A percentile compares a stretch with the other conserved stretches of the same genome.
Evolutionary conservation across 345 rosid species (phyloP).

Genomic region (Cardamine occulta): DNA sequence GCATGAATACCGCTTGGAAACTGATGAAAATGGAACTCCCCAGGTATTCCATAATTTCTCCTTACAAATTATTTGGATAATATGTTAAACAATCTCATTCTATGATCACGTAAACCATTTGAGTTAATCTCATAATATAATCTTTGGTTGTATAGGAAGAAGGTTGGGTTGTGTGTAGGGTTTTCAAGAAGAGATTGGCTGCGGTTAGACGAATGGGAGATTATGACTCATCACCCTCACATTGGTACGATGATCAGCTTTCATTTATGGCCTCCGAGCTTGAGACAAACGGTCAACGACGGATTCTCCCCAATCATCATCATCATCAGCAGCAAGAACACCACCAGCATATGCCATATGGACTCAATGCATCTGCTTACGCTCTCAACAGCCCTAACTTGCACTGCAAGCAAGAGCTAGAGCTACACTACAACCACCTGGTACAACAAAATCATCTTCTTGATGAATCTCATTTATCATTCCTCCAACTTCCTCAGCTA

Average conservation of each 20-base stretch:
- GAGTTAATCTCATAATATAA: background rate
- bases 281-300: constrained; percentile 64
- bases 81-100: constrained; percentile 8
- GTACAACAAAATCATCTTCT: constrained; percentile 58
- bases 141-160: constrained; percentile 66
- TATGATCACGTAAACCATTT: background rate
- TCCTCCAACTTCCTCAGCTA: constrained; percentile 79
- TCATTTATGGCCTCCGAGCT: constrained; percentile 65
- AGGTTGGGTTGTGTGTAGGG: constrained; percentile 98
- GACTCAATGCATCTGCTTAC: constrained; percentile 48
- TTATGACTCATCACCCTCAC: constrained; percentile 62
- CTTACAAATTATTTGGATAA: constrained; percentile 8
- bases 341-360: constrained; percentile 61
- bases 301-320: constrained; percentile 54
- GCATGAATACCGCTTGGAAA: constrained; percentile 97
- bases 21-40: constrained; percentile 49
- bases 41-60: constrained; percentile 36
- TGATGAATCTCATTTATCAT: constrained; percentile 46
- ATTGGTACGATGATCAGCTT: constrained; percentile 85
- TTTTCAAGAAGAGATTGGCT: constrained; percentile 84
- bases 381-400: constrained; percentile 41
- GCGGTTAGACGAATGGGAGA: constrained; percentile 64
- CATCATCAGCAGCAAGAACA: constrained; percentile 62
- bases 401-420: constrained; percentile 83
- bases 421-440: constrained; percentile 47